These are phyloP conservation scores for Metarhizium brunneum DNA, from an alignment of 2,329 filamentous ascomycete genomes.

Conservation along the genomic window DNA sequence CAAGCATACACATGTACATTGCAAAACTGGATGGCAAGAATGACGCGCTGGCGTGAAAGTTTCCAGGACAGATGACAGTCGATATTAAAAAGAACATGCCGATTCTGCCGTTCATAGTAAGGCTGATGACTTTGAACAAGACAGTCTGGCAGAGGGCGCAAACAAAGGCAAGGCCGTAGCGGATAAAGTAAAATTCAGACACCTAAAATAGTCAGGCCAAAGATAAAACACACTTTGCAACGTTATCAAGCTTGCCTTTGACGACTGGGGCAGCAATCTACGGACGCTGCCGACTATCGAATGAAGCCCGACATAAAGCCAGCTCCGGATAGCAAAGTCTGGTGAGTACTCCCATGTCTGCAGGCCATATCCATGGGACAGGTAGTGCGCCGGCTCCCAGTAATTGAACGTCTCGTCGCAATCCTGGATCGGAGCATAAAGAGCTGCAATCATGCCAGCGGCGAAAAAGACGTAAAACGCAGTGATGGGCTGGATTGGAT, in stretches of 20 bases:
- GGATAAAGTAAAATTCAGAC: constrained; percentile 80
- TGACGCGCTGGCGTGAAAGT: constrained; percentile 83
- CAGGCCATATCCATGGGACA: constrained; percentile 83
- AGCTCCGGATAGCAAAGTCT: constrained; percentile 88
- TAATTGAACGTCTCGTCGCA: constrained; percentile 99
- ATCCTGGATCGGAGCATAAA: constrained; percentile 87
- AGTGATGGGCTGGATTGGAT: constrained; percentile 59
- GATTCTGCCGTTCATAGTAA: constrained; percentile 70
- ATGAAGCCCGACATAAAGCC: constrained; percentile 81
- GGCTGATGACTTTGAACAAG: constrained; percentile 68
- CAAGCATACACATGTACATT: constrained; percentile 89
- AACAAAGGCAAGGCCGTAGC: constrained; percentile 60
- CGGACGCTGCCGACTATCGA: constrained; percentile 60
- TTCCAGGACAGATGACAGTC: constrained; percentile 72
- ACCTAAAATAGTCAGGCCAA: constrained; percentile 26
- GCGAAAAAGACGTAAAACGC: constrained; percentile 74
- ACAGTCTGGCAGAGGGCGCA: constrained; percentile 79
- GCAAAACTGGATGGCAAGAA: constrained; percentile 92
- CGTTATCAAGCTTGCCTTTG: constrained; percentile 35
- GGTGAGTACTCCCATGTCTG: constrained; percentile 99
- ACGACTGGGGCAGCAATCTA: constrained; percentile 51
- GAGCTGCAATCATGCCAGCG: constrained; percentile 65
- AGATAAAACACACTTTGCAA: neutral
- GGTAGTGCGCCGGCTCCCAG: constrained; percentile 94
- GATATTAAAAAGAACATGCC: constrained; percentile 76